Percentiles rank a stretch among this genome's conserved stretches.
phyloP scores from a whole-genome alignment of 2,329 filamentous ascomycete species.

The Fusarium beomiforme region DNA sequence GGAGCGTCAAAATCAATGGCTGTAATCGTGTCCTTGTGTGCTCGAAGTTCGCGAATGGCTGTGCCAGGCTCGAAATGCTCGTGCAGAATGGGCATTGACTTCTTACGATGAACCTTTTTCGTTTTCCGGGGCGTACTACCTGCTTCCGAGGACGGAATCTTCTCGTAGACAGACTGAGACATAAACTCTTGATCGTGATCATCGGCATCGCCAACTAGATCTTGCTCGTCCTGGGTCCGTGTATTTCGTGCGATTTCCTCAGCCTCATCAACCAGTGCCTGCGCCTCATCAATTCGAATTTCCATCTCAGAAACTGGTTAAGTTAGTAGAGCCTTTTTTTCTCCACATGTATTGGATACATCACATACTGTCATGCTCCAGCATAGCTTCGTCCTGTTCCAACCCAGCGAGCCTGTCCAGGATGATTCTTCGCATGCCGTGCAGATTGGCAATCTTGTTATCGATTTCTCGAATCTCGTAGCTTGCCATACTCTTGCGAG shows the following conservation, averaged over 20 bases:
- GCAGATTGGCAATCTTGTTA: conserved; percentile 93
- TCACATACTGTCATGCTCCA: conserved; percentile 85
- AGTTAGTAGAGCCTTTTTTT: conserved; percentile 47
- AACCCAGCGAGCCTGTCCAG: conserved; percentile 85
- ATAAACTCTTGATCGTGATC: conserved; percentile 75
- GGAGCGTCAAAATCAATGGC: conserved; percentile 97
- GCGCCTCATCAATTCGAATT: conserved; percentile 68
- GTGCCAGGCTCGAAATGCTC: conserved; percentile 94
- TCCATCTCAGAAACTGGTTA: conserved; percentile 70
- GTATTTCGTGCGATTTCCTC: conserved; percentile 64
- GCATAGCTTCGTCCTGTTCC: conserved; percentile 88
- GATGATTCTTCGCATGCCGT: conserved; percentile 92
- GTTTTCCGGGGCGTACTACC: conserved; percentile 59
- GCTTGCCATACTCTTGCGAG: conserved; percentile 97
- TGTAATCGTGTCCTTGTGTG: conserved; percentile 88
- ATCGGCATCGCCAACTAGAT: conserved; percentile 61
- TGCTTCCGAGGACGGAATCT: conserved; percentile 71
- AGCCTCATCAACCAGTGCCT: conserved; percentile 67
- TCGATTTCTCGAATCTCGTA: conserved; percentile 97
- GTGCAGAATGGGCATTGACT: conserved; percentile 93
- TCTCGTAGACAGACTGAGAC: conserved; percentile 98
- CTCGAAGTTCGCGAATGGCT: conserved; percentile 86
- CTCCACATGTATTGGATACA: not conserved
- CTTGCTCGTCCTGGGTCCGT: conserved; percentile 63
- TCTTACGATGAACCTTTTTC: conserved; percentile 70